phyloP scores from a whole-genome alignment of 2,329 filamentous ascomycete genomes.

The Aureobasidium sp. region DNA sequence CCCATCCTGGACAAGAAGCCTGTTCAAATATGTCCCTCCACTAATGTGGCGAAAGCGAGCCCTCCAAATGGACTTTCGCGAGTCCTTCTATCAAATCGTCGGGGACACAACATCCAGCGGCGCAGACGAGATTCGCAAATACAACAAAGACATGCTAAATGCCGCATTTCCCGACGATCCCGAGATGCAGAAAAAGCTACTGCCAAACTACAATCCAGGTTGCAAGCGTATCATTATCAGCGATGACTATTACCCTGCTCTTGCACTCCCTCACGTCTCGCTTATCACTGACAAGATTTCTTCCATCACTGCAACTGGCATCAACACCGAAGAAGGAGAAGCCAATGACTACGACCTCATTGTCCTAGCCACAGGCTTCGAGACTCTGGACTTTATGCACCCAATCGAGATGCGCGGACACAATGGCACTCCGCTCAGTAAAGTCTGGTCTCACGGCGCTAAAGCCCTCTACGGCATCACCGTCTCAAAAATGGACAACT shows the following conservation, averaged over 20 bases:
- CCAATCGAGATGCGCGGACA: conserved; percentile 46
- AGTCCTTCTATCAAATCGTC: conserved; percentile 39
- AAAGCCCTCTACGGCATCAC: conserved; percentile 44
- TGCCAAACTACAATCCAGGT: conserved; percentile 46
- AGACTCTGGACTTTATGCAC: conserved; percentile 50
- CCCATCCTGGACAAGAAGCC: conserved; percentile 31
- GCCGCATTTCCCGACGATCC: conserved; percentile 40
- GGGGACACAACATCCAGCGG: conserved; percentile 34
- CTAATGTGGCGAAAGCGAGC: conserved; percentile 44
- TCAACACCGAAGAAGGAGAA: conserved; percentile 37
- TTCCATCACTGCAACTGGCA: conserved; percentile 38
- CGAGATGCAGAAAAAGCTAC: conserved; percentile 46
- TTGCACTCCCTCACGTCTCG: conserved; percentile 39
- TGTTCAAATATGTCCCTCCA: conserved; percentile 45
- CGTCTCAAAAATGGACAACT: conserved; percentile 47
- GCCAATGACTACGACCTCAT: conserved; percentile 44
- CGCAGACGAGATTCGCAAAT: conserved; percentile 33
- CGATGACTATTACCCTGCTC: conserved; percentile 49
- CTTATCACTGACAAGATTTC: conserved; percentile 45
- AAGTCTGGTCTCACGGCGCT: conserved; percentile 49
- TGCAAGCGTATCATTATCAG: conserved; percentile 48
- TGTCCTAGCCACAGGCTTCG: conserved; percentile 52
- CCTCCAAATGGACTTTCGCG: conserved; percentile 47
- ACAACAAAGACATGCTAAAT: conserved; percentile 34
- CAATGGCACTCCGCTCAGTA: conserved; percentile 30